These are phyloP conservation scores for Nicotiana undulata DNA, from an alignment of 257 asterid genomes.

Conservation along the genomic window DNA sequence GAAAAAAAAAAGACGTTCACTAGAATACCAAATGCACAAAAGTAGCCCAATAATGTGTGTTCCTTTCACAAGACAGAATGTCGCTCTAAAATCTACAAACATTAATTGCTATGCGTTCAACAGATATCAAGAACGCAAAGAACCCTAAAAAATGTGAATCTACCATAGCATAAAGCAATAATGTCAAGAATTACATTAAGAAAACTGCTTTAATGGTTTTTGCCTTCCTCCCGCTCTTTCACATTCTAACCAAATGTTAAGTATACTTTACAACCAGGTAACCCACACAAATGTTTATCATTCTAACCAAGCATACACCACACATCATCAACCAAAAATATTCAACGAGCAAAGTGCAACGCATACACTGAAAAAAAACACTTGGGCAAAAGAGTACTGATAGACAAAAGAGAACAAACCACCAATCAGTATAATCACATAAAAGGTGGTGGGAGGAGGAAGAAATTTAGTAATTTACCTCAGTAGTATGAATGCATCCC, in stretches of 20 bases:
- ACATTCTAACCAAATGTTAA: neutral
- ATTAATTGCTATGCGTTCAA: neutral
- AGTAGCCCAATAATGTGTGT: neutral
- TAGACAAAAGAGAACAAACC: neutral
- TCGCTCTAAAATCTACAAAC: neutral
- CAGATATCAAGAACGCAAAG: neutral
- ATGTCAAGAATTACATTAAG: neutral
- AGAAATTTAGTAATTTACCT: constrained; percentile 41
- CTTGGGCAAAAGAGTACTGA: neutral
- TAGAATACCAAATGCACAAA: neutral
- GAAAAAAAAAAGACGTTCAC: neutral
- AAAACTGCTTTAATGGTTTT: neutral
- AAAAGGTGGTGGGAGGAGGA: neutral
- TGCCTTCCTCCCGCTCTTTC: neutral
- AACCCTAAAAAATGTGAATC: neutral
- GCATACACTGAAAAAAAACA: neutral
- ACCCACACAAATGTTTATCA: neutral
- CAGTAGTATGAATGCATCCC: constrained; percentile 65
- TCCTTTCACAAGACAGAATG: neutral
- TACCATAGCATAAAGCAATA: neutral
- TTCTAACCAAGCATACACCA: neutral
- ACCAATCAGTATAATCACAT: neutral
- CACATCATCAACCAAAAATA: neutral
- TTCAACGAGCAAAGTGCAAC: neutral
- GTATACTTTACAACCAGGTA: neutral